Evolutionary conservation across 2,329 filamentous ascomycete species (phyloP).

Genomic region (Colletotrichum ledebouriae): DNA sequence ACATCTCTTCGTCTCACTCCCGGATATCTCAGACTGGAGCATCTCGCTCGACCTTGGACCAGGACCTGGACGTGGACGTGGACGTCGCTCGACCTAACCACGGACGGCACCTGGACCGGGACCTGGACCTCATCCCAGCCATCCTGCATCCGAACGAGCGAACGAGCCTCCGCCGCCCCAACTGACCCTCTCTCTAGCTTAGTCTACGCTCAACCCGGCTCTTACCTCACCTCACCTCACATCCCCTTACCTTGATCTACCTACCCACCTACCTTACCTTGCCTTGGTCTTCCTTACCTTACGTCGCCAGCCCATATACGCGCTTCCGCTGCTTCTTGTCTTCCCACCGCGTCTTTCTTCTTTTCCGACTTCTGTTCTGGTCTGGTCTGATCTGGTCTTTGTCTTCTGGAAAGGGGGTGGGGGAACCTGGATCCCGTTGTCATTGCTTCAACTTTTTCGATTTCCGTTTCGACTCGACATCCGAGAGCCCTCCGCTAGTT

Average conservation of each 20-base stretch:
- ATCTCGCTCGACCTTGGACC: constrained; percentile 3
- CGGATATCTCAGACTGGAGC: neutral
- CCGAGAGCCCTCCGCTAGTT: constrained; percentile 2
- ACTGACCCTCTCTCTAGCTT: constrained; percentile 9
- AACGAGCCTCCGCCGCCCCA: constrained; percentile 8
- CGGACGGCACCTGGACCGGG: constrained; percentile 3
- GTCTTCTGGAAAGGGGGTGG: constrained; percentile 18
- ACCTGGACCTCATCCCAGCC: neutral
- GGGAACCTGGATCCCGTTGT: constrained; percentile 14
- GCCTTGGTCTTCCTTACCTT: constrained; percentile 21
- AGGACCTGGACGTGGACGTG: constrained; percentile 22
- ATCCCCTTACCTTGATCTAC: neutral
- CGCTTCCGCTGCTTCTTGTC: constrained; percentile 30
- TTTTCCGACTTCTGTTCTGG: constrained; percentile 34
- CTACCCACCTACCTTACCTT: constrained; percentile 10
- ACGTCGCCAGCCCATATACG: constrained; percentile 26
- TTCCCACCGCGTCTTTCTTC: constrained; percentile 33
- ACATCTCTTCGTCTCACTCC: neutral
- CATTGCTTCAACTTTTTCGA: constrained; percentile 21
- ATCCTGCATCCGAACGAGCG: constrained; percentile 21
- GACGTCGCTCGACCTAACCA: constrained; percentile 18
- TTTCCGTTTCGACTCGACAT: constrained; percentile 9
- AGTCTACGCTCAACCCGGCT: constrained; percentile 11
- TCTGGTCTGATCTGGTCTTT: neutral
- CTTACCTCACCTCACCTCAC: constrained; percentile 20